phyloP scores from a whole-genome alignment of 2,329 filamentous ascomycete genomes.

The Pseudogymnoascus sp. region DNA sequence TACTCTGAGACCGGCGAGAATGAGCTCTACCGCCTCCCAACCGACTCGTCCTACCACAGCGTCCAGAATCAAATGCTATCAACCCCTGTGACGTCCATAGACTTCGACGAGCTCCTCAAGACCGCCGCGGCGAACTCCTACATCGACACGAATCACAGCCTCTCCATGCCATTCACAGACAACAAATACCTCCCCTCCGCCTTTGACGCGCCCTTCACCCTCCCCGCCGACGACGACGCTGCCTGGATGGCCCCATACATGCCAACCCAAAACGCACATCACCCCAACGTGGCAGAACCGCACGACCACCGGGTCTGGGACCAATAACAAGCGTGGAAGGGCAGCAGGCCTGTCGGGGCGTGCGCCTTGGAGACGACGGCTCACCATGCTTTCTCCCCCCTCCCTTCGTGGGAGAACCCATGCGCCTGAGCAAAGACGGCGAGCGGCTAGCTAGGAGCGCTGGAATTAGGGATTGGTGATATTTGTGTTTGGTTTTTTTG shows the following conservation, averaged over 20 bases:
- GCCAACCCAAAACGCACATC: conserved; percentile 15
- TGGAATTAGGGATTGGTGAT: not conserved
- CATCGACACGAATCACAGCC: conserved; percentile 14
- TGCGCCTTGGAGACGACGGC: conserved; percentile 6
- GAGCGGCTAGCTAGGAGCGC: not conserved
- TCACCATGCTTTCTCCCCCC: not conserved
- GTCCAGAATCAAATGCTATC: conserved; percentile 38
- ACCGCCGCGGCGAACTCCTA: conserved; percentile 16
- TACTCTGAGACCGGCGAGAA: conserved; percentile 32
- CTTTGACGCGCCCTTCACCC: conserved; percentile 34
- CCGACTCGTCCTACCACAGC: conserved; percentile 39
- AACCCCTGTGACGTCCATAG: conserved; percentile 41
- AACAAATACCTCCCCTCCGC: conserved; percentile 36
- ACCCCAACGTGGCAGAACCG: not conserved
- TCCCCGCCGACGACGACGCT: conserved; percentile 40
- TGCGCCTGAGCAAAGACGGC: conserved; percentile 7
- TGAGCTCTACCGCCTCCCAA: conserved; percentile 42
- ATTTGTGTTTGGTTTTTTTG: not conserved
- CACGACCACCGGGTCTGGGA: conserved; percentile 24
- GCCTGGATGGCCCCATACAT: conserved; percentile 35
- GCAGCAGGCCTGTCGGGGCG: conserved; percentile 24
- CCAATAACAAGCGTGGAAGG: conserved; percentile 29
- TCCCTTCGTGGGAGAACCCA: not conserved
- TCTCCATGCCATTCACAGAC: conserved; percentile 18
- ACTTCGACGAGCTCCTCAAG: conserved; percentile 49